A percentile compares a stretch with the other conserved stretches of the same genome.
Evolutionary conservation across 83 land plant genomes (phyloP).

Genomic region (Diphasiastrum complanatum): DNA sequence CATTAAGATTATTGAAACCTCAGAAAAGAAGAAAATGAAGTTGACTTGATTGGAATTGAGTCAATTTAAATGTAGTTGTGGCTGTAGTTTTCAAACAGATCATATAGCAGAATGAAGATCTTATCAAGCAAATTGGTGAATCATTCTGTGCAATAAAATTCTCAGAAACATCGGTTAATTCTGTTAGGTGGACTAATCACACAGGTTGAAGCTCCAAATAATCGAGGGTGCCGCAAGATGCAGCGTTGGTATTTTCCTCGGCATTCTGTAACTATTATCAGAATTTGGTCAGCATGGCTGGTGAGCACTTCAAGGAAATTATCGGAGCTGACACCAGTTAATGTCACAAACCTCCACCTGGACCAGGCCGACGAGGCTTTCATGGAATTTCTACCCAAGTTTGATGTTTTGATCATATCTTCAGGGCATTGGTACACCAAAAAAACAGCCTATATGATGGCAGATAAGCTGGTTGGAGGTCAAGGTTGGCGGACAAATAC

Average conservation of each 20-base stretch:
- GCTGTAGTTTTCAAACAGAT: too few relatives aligned
- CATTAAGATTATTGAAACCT: too few relatives aligned
- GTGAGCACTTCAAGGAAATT: slow-evolving; percentile 45
- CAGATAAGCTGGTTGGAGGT: slow-evolving; percentile 59
- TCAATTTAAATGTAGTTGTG: too few relatives aligned
- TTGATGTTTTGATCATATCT: slow-evolving; percentile 74
- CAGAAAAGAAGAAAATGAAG: too few relatives aligned
- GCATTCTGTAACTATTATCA: slow-evolving; percentile 37
- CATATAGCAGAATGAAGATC: too few relatives aligned
- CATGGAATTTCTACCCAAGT: slow-evolving; percentile 44
- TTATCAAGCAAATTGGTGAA: too few relatives aligned
- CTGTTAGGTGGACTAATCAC: too few relatives aligned
- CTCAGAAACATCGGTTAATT: too few relatives aligned
- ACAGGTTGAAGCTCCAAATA: too few relatives aligned
- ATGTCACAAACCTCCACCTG: slow-evolving; percentile 57
- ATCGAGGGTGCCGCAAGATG: too few relatives aligned
- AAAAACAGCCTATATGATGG: slow-evolving; percentile 48
- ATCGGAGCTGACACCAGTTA: slow-evolving; percentile 49
- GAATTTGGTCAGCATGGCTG: slow-evolving; percentile 94
- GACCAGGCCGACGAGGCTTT: slow-evolving; percentile 53
- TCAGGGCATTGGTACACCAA: slow-evolving; percentile 92
- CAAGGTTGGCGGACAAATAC: slow-evolving; percentile 47
- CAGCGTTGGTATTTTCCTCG: slow-evolving; percentile 65
- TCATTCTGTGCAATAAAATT: too few relatives aligned
- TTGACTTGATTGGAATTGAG: too few relatives aligned